phyloP scores from a whole-genome alignment of 208 protist genomes.

The Crithidia acanthocephali region DNA sequence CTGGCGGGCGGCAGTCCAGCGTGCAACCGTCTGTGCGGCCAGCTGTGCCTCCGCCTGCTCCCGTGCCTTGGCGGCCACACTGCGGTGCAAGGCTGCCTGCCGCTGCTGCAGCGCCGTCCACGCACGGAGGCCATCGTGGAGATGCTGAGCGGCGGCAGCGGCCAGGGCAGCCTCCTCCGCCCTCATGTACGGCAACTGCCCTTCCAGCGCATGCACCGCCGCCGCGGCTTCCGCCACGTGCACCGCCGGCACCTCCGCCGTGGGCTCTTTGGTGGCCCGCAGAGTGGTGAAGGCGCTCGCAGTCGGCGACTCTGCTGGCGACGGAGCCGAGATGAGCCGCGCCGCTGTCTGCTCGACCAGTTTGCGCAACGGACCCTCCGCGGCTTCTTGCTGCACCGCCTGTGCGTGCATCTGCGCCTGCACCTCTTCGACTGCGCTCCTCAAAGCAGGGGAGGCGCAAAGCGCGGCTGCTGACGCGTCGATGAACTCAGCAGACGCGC shows the following conservation, averaged over 20 bases:
- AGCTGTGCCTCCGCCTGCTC: constrained; percentile 29
- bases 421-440: neutral
- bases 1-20: constrained; percentile 15
- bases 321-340: neutral
- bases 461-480: no score
- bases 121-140: constrained; percentile 24
- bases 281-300: constrained; percentile 15
- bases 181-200: constrained; percentile 29
- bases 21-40: constrained; percentile 19
- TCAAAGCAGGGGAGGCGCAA: neutral
- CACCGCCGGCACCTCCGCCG: neutral
- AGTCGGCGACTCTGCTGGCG: neutral
- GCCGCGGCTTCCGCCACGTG: constrained; percentile 7
- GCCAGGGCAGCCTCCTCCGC: constrained; percentile 40
- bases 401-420: constrained; percentile 8
- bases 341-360: neutral
- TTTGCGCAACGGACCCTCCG: neutral
- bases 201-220: constrained; percentile 17
- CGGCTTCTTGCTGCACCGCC: constrained; percentile 3
- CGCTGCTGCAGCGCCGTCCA: constrained; percentile 9
- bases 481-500: neutral
- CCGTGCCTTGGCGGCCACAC: constrained; percentile 21
- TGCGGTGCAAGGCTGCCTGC: constrained; percentile 12
- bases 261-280: neutral
- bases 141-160: constrained; percentile 27